Evolutionary conservation across 1,284 basidiomycete genomes (phyloP), one percentile per base, ranked within the genome.

Genomic region (Ceratobasidium sp.): DNA sequence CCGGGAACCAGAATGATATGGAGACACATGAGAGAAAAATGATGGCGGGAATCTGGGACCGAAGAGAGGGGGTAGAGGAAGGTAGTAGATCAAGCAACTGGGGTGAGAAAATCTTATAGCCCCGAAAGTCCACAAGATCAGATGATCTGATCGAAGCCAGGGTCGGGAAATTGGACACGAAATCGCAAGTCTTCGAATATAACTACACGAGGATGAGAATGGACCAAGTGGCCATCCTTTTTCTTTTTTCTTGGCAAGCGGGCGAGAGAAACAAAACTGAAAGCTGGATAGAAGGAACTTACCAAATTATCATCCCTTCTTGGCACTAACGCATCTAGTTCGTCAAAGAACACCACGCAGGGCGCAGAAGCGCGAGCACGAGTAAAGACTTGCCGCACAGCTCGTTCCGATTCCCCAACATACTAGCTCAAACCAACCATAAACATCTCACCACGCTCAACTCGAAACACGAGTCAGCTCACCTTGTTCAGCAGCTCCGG

Each of bases 401-500:
- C 97, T 35, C 96, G 88, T 83, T 99, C 98, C 84, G 95, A 97
- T 87, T 99, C 97, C 33, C 97, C 97, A 0, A 99, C 97, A 81
- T 99, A 99, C 95, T 98, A 83, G 41, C 23, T 18, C n/a, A 30
- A 27, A 38, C 65, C 27, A 44, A 8, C n/a, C 14, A 41, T 35
- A 38, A 52, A 38, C 38, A 27, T n/a, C 18, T 2, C 6, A 27
- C 27, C 20, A 33, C 41, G 20, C 18, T 8, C 1, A 4, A 78
- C 35, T 16, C 2, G 35, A n/a, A 23, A 33, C 8, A 35, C 35
- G 74, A 38, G 68, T 68, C 2, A 44, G 81, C 88, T 6, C 78
- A 94, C 95, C 89, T 98, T 98, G 87, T 99, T 99, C 80, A 99
- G 87, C 78, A 99, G 83, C 83, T 99, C 97, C 0, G 97, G 97